phyloP scores from a whole-genome alignment of 768 basidiomycete species.

The Naematelia encephala region DNA sequence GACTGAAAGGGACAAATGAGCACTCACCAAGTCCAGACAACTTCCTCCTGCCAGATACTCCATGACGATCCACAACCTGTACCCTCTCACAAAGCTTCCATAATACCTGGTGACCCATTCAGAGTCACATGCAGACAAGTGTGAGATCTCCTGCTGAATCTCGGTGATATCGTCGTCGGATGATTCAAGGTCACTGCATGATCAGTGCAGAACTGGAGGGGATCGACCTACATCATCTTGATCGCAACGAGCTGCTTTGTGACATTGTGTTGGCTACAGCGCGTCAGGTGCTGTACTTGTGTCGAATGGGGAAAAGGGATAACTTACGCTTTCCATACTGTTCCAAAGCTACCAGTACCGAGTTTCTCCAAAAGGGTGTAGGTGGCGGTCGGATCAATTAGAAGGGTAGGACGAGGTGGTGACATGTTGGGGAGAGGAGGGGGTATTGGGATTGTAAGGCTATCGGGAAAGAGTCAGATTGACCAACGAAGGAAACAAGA shows the following conservation, averaged over 20 bases:
- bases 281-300: neutral
- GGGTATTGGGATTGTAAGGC: too few relatives aligned
- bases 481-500: too few relatives aligned
- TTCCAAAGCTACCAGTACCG: constrained; percentile 95
- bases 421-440: neutral
- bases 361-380: constrained; percentile 92
- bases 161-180: constrained; percentile 98
- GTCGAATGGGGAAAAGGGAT: neutral
- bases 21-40: constrained; percentile 74
- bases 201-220: constrained; percentile 2
- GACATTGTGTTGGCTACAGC: constrained; percentile 71
- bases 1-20: neutral
- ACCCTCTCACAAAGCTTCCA: constrained; percentile 91
- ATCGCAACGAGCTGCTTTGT: constrained; percentile 93
- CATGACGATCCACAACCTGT: constrained; percentile 99
- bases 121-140: constrained; percentile 90
- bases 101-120: constrained; percentile 96
- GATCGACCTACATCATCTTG: constrained; percentile 79
- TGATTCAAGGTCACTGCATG: constrained; percentile 78
- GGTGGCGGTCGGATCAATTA: constrained; percentile 73
- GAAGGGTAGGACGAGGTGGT: neutral
- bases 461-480: too few relatives aligned
- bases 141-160: constrained; percentile 97
- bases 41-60: constrained; percentile 99
- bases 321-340: constrained; percentile 83